Base-by-base conservation (phyloP, 140 eudicot genomes). In the Erigeron philadelphicus region DNA sequence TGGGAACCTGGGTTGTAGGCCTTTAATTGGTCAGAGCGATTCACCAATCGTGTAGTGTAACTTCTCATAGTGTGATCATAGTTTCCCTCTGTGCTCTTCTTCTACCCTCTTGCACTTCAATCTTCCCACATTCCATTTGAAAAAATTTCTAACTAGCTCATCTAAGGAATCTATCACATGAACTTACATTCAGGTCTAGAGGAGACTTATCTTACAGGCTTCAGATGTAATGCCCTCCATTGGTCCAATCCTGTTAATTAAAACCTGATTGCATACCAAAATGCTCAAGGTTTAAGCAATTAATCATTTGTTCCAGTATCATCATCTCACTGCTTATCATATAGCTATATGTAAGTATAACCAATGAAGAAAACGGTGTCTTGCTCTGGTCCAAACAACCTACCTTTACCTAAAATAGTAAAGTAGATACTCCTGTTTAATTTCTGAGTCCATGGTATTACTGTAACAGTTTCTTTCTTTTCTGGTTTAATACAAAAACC, bases 301-400 rank as follows among this genome's bases (percentile, higher is more conserved):
- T 48, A 66, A 48, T 25, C 47, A 66, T 8, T 23, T 48, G 25
- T 13, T 48, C 8, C 72, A 48, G 13, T 60, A 52, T 67, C 48
- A 23, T 49, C 61, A 31, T 4, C 61, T 67, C 15, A 67, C 45
- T 67, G 21, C 58, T 21, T 15, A 67, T 49, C 44, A 53, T 8
- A n/a, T 50, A 50, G 4, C 2, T 50, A 12, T 50, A 7, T 50
- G 3, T 15, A 15, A 50, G 57, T 8, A 50, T 50, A 50, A 13
- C 57, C 16, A 50, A 50, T 50, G 16, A 6, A 50, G 57, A 0
- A 13, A 50, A 50, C 57, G 16, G 7, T 42, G 61, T 13, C 21
- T 55, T 17, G 61, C 17, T 55, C 61, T 55, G 16, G 61, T 18
- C 3, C n/a, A 23, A 5, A 65, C 46, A 38, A 45, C 17, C 48